Evolutionary conservation across 345 rosid species (phyloP).

Genomic region (Salix arbutifolia): DNA sequence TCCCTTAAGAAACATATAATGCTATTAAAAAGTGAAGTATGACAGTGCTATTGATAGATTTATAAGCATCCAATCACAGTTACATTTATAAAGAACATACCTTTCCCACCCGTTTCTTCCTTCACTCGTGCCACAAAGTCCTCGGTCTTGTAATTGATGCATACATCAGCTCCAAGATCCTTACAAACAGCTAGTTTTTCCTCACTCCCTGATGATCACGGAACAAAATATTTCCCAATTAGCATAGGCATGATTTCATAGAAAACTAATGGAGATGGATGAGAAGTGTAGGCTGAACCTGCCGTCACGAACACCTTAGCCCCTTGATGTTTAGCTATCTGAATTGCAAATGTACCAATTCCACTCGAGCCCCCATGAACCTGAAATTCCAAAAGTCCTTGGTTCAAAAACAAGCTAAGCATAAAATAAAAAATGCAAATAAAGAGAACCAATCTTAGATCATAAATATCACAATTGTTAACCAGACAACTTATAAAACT

Average conservation of each 20-base stretch:
- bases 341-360: constrained; percentile 85
- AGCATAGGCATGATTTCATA: neutral
- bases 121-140: constrained; percentile 78
- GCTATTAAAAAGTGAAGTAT: neutral
- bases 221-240: neutral
- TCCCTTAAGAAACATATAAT: neutral
- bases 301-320: constrained; percentile 75
- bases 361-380: constrained; percentile 98
- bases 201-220: constrained; percentile 50
- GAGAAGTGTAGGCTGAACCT: constrained; percentile 36
- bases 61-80: neutral
- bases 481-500: neutral
- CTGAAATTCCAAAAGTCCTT: constrained; percentile 29
- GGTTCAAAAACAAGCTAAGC: constrained; percentile 8
- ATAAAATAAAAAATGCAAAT: too few relatives aligned
- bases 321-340: constrained; percentile 71
- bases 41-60: neutral
- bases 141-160: constrained; percentile 86
- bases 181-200: constrained; percentile 78
- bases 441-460: neutral
- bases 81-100: constrained; percentile 24
- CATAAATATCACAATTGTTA: neutral
- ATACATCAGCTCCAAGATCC: constrained; percentile 83
- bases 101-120: constrained; percentile 84
- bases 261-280: neutral